phyloP scores from a whole-genome alignment of 2,329 filamentous ascomycete genomes.

The Ophiostoma tasmaniense region DNA sequence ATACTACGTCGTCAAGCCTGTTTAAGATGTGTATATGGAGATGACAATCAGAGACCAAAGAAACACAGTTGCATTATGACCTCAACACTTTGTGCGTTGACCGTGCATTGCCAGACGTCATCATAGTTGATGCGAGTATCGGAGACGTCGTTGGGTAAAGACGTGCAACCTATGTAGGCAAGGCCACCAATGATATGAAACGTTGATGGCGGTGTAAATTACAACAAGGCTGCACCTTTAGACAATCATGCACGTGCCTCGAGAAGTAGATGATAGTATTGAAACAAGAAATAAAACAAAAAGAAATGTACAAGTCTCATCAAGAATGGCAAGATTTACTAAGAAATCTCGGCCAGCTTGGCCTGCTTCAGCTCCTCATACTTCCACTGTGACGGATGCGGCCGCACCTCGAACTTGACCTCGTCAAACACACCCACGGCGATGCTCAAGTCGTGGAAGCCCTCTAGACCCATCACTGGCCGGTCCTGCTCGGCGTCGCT shows the following conservation, averaged over 20 bases:
- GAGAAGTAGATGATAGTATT: background rate
- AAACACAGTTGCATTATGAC: background rate
- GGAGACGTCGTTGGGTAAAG: background rate
- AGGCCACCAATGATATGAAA: background rate
- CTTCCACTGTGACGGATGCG: constrained; percentile 49
- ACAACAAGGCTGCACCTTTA: background rate
- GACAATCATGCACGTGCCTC: background rate
- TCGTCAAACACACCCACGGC: constrained; percentile 62
- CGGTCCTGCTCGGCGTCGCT: constrained; percentile 54
- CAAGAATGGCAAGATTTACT: too few species aligned
- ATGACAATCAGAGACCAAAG: background rate
- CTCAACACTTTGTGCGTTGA: background rate
- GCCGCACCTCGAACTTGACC: constrained; percentile 60
- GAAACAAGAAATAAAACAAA: background rate
- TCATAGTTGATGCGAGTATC: background rate
- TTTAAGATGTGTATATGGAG: background rate
- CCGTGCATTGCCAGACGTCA: background rate
- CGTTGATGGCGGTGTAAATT: too few species aligned
- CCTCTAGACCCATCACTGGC: constrained; percentile 59
- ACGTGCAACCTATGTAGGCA: background rate
- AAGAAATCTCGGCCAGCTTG: background rate
- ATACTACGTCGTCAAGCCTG: background rate
- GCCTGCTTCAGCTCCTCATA: background rate
- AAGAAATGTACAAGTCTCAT: too few species aligned
- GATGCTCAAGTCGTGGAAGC: constrained; percentile 60